phyloP scores from a whole-genome alignment of 1,284 basidiomycete genomes.

The Tilletia indica region DNA sequence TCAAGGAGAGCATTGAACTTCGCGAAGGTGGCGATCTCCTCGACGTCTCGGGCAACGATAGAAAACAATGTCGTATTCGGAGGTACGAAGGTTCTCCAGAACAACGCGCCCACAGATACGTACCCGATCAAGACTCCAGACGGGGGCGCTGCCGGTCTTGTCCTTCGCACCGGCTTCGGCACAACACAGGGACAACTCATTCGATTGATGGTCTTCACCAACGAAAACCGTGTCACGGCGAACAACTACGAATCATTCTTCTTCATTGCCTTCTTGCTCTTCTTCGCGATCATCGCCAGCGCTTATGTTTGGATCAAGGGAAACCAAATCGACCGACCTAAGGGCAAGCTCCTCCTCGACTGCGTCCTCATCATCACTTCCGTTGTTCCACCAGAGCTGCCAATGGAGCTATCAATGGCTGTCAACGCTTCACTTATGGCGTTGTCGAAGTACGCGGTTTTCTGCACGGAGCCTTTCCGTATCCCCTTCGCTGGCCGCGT shows the following conservation, averaged over 20 bases:
- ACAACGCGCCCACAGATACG: slow-evolving; percentile 27
- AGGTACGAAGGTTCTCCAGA: slow-evolving; percentile 55
- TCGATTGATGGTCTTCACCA: slow-evolving; percentile 55
- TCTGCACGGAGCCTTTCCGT: slow-evolving; percentile 56
- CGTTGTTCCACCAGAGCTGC: slow-evolving; percentile 54
- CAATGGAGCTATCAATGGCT: slow-evolving; percentile 56
- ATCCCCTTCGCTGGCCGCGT: slow-evolving; percentile 55
- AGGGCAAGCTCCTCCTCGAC: slow-evolving; percentile 54
- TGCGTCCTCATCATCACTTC: slow-evolving; percentile 56
- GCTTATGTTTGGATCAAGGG: slow-evolving; percentile 53
- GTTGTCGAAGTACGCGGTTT: slow-evolving; percentile 71
- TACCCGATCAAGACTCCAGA: slow-evolving; percentile 44
- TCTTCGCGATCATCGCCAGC: slow-evolving; percentile 53
- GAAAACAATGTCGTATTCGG: slow-evolving; percentile 55
- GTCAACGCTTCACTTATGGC: slow-evolving; percentile 65
- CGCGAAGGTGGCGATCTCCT: slow-evolving; percentile 47
- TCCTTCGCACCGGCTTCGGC: slow-evolving; percentile 54
- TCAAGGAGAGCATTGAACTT: slow-evolving; percentile 54
- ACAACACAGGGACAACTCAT: slow-evolving; percentile 55
- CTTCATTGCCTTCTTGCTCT: slow-evolving; percentile 54
- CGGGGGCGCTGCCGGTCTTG: slow-evolving; percentile 47
- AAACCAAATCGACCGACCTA: slow-evolving; percentile 50
- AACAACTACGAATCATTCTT: slow-evolving; percentile 55
- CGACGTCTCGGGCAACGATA: slow-evolving; percentile 50
- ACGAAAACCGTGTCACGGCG: slow-evolving; percentile 52